Base-by-base conservation (phyloP, 345 rosid genomes). In the Eucalyptus albens region DNA sequence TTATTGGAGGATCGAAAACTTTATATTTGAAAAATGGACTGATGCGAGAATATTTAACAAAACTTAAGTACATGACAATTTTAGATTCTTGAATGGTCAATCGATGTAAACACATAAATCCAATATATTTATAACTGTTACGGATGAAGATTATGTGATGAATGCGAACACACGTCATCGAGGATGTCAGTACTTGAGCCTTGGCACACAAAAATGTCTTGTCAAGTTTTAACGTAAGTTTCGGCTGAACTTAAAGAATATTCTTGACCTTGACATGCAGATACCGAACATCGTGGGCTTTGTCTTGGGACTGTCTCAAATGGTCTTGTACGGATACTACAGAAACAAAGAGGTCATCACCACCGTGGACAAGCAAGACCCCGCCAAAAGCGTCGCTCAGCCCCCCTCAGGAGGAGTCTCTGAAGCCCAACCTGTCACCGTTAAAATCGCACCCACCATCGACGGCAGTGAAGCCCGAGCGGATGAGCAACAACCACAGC, bases 251-350 rank as follows among this genome's bases (percentile, higher is more conserved):
- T 69, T 69, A 69, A 51, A 22, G 83, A 37, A 37, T 77, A 16
- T 59, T 59, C 17, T 27, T 86, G 51, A 13, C 50, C 27, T 37
- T 11, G 49, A 51, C 93, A 97, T 11, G 83, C 83, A 77, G 99
- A 91, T 96, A 15, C 99, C 99, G 45, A 97, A 97, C 82, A 88
- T 97, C 26, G 15, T 95, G 47, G 99, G 99, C 37, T 94, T 97
- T 90, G 19, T 92, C 87, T 67, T 97, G 86, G 99, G 99, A 65
- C 81, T 96, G 88, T 42, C 93, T 69, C 99, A 97, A 92, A 97
- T 96, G 99, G 9, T 92, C n/a, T 88, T 97, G 40, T 96, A 97
- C 87, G 92, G 91, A 22, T 81, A 92, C 12, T 96, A 93, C 93
- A 94, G 93, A 40, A 93, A 93, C 59, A 62, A 92, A 21, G 88